Evolutionary conservation across 2,329 filamentous ascomycete genomes (phyloP).

Genomic region (Alternaria brassicicola): DNA sequence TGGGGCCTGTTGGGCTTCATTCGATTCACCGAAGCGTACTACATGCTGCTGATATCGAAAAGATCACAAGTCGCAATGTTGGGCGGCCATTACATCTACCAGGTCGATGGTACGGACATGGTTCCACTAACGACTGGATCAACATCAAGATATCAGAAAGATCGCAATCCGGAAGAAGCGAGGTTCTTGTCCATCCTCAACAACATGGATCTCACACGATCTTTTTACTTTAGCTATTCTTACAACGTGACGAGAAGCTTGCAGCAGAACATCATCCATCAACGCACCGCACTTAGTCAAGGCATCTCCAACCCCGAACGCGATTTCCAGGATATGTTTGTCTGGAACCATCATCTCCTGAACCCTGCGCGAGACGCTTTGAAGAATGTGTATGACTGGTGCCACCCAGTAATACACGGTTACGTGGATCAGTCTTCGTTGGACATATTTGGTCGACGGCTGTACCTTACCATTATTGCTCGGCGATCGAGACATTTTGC

Average conservation of each 20-base stretch:
- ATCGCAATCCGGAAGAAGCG: slow-evolving; percentile 85
- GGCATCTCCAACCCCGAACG: slow-evolving; percentile 66
- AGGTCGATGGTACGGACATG: slow-evolving; percentile 91
- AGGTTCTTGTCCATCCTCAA: slow-evolving; percentile 87
- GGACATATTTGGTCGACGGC: slow-evolving; percentile 80
- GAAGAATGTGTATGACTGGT: slow-evolving; percentile 91
- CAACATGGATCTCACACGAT: slow-evolving; percentile 86
- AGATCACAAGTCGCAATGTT: slow-evolving; percentile 95
- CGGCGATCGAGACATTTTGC: slow-evolving; percentile 91
- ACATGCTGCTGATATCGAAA: slow-evolving; percentile 97
- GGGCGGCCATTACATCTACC: slow-evolving; percentile 93
- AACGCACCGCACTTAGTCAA: slow-evolving; percentile 72
- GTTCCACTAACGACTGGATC: slow-evolving; percentile 79
- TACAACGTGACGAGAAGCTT: slow-evolving; percentile 94
- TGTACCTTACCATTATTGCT: slow-evolving; percentile 93
- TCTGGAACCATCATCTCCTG: slow-evolving; percentile 93
- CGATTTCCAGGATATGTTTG: slow-evolving; percentile 92
- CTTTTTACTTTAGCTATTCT: slow-evolving; percentile 98
- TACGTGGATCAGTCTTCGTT: slow-evolving; percentile 86
- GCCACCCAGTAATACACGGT: slow-evolving; percentile 90
- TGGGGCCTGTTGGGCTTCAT: slow-evolving; percentile 97
- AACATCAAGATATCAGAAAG: slow-evolving; percentile 72
- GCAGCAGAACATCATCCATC: slow-evolving; percentile 87
- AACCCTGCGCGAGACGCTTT: slow-evolving; percentile 73
- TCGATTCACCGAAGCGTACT: slow-evolving; percentile 92